Evolutionary conservation across 768 basidiomycete species (phyloP), one percentile per base, ranked within the genome.

Genomic region (Hemileccinum rubropunctum): DNA sequence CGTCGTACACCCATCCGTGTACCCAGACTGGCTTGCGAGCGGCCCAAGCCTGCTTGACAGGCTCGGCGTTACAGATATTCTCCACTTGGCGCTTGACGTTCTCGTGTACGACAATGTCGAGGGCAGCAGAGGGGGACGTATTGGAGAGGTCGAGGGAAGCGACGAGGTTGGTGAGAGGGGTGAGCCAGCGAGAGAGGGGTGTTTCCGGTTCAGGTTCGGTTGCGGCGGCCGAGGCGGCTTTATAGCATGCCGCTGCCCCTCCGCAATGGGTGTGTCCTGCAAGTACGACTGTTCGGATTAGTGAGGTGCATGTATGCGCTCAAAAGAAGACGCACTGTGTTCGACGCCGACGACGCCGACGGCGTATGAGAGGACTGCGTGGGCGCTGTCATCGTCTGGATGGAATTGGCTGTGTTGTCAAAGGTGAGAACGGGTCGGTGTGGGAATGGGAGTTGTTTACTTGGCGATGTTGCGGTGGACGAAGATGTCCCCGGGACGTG

Each of bases 391-490:
- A 65, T 95, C 93, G 48, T 84, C 67, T 4, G 75, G 71, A 48
- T 81, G 84, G 63, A 92, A 78, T 70, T 92, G 91, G 64, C 88
- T 89, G 56, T 32, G 20, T n/a, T n/a, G n/a, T n/a, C n/a, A n/a
- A n/a, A n/a, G n/a, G 10, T 38, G 17, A 39, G 27, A 0, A 11
- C 23, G 3, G 18, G 14, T 3, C 11, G 11, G 23, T 5, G 45
- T 20, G 27, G 9, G 30, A 40, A 18, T 11, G 6, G 14, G 17
- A 14, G 18, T 7, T 11, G 6, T 14, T 15, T 57, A 90, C 86
- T 95, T 95, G 23, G 92, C 93, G 52, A 95, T 83, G 68, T 95
- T 95, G 42, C 93, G 76, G 70, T 92, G 84, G 30, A 88, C 86
- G 58, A 95, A 95, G 49, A 95, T 82, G 39, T 91, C 89, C 45